Base-by-base conservation (phyloP, 805 yeast species). In the Scheffersomyces ergatensis region DNA sequence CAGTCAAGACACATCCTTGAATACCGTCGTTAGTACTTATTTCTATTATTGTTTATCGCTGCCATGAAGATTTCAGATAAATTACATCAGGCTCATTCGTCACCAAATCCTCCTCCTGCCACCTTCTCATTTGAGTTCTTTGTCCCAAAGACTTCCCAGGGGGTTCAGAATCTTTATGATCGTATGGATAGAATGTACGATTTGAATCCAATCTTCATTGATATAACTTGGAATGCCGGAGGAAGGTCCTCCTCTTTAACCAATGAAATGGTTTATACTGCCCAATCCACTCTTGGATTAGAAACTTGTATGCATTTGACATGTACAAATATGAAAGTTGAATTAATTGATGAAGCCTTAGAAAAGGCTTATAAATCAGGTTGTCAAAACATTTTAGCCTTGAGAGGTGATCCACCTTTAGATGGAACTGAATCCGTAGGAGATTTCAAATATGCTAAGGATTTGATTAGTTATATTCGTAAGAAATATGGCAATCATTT, bases 261-360 rank as follows among this genome's bases (percentile, higher is more conserved):
- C 18, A 85, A 89, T 26, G 98, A 93, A 50, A 83, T 93, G 78
- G 95, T 93, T 4, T 78, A 89, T 51, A 89, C 95, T 2, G 80
- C 97, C 0, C 96, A 90, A 52, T 82, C 90, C 2, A 90, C 89
- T 2, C 71, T 90, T 40, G 97, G 97, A 7, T 70, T 92, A 45
- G 98, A 92, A 56, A 92, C 98, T 0, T 93, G 98, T 61, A 90
- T 93, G 97, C 99, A 93, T 63, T 73, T 93, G 65, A 93, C 99
- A 2, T 93, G 99, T 58, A 89, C 97, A 14, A 92, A 90, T 55
- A 93, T 93, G 99, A 80, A 89, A 21, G 71, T 81, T 21, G 78
- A 77, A 31, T 70, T 83, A 48, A 85, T 93, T 47, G 97, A 90
- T 57, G 76, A 80, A 44, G 98, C 99, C 4, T 74, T 92, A 49